Evolutionary conservation across 441 rosid genomes (phyloP).

Genomic region (Monsonia emarginata): DNA sequence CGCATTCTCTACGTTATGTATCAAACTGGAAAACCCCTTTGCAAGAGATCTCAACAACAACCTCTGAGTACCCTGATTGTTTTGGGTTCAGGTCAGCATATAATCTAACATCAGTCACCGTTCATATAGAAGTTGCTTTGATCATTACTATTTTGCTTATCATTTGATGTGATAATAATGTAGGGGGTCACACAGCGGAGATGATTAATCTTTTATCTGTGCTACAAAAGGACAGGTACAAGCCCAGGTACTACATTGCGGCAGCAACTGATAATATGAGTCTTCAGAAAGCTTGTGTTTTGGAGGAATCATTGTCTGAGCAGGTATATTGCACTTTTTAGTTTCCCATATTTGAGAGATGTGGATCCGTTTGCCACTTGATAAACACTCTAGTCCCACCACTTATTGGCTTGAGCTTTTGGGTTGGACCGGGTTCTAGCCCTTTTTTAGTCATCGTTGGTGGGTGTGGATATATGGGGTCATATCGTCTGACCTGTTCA

Average conservation of each 20-base stretch:
- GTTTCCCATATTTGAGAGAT: too few relatives aligned
- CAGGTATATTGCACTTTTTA: slow-evolving; percentile 26
- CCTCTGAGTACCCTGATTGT: slow-evolving; percentile 52
- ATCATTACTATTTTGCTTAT: not conserved
- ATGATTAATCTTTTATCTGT: slow-evolving; percentile 63
- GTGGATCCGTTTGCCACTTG: too few relatives aligned
- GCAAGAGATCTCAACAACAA: slow-evolving; percentile 28
- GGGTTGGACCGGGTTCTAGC: too few relatives aligned
- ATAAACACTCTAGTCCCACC: too few relatives aligned
- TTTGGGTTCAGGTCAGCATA: slow-evolving; percentile 60
- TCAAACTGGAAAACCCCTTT: slow-evolving; percentile 46
- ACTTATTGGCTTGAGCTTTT: too few relatives aligned
- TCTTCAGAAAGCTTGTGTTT: slow-evolving; percentile 65
- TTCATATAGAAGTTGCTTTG: not conserved
- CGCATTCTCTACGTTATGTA: slow-evolving; percentile 28
- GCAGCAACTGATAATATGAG: slow-evolving; percentile 92
- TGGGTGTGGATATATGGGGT: too few relatives aligned
- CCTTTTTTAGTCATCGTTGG: too few relatives aligned
- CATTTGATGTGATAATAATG: slow-evolving; percentile 12
- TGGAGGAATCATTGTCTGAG: slow-evolving; percentile 46
- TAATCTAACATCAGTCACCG: not conserved
- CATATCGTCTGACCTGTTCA: not conserved
- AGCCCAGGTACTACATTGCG: slow-evolving; percentile 67
- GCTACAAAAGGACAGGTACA: slow-evolving; percentile 46
- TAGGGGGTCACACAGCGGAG: slow-evolving; percentile 93